Conservation (phyloP, 257 asterid genomes). For the Fraxinus americana region DNA sequence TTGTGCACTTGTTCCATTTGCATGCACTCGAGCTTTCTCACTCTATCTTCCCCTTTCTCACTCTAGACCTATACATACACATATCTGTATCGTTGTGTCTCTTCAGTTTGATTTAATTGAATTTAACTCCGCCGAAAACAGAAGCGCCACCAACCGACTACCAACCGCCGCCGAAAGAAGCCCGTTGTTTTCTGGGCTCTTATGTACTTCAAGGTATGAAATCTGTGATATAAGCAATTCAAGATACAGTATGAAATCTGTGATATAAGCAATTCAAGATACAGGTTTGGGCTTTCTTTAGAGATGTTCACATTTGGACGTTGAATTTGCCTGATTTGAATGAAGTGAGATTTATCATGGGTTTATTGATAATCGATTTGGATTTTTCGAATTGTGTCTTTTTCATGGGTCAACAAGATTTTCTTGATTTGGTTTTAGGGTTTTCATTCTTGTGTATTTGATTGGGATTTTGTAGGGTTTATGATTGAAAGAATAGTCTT, state of each 20-base stretch:
- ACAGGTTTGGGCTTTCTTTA: not conserved
- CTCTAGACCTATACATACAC: not conserved
- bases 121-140: not conserved
- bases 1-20: constrained; percentile 12
- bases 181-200: not conserved
- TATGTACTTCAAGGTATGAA: constrained; percentile 33
- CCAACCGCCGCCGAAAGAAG: not conserved
- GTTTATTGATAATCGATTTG: constrained; percentile 2
- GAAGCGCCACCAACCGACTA: not conserved
- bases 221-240: not conserved
- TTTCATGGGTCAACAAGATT: constrained; percentile 36
- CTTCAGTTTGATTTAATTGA: not conserved
- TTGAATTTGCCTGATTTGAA: constrained; percentile 45
- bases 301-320: constrained; percentile 55
- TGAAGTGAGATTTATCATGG: constrained; percentile 33
- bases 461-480: constrained; percentile 36
- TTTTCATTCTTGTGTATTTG: constrained; percentile 32
- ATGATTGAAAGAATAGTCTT: constrained; percentile 26
- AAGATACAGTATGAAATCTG: not conserved
- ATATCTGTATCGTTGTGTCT: not conserved
- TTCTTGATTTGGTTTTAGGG: constrained; percentile 51
- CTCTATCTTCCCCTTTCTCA: not conserved
- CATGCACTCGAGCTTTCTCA: not conserved
- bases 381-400: constrained; percentile 10
- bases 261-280: not conserved